Base-by-base conservation (phyloP, 2,329 filamentous ascomycete species). In the Fusarium sp. region DNA sequence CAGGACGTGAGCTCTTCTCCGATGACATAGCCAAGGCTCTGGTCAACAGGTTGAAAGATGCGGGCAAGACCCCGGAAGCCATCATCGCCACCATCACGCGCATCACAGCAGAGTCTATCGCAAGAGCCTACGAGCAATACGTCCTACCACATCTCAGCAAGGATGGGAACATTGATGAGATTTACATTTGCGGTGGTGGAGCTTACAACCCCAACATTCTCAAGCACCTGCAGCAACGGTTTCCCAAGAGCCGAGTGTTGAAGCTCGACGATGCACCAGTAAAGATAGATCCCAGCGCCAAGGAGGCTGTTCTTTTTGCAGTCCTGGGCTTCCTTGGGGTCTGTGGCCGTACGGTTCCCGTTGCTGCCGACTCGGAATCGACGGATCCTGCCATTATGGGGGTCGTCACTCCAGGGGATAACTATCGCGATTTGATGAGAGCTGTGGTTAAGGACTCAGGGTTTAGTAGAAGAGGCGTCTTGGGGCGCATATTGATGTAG, bases 141-240 rank as follows among this genome's bases (percentile, higher is more conserved):
- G 52, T 68, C 29, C 60, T 64, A 6, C 61, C 69, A n/a, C 41
- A 73, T 6, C 22, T 65, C 1, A 35, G 31, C 24, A 20, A 24
- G 7, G 39, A 20, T 14, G 56, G 29, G 3, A 61, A 48, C 13
- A 70, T 83, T 13, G 81, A 80, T 48, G 89, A 92, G 80, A 85
- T 92, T 43, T 91, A 89, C 80, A 88, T 92, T 84, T 91, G 89
- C 75, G 89, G 90, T 10, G 88, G 88, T 6, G 88, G 88, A 18
- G 88, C 88, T 0, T 84, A 86, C 68, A 91, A 91, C 74, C 86
- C 87, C 1, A 91, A 90, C 71, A 91, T 91, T 72, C 83, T 76
- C n/a, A 79, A 84, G 5, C 89, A 86, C 75, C 86, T 91, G 69
- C 85, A 88, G 76, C 74, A 79, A 68, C 80, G 83, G 69, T 88